These are phyloP conservation scores for Serendipita indica DNA, from an alignment of 768 basidiomycete species.

Conservation along the genomic window DNA sequence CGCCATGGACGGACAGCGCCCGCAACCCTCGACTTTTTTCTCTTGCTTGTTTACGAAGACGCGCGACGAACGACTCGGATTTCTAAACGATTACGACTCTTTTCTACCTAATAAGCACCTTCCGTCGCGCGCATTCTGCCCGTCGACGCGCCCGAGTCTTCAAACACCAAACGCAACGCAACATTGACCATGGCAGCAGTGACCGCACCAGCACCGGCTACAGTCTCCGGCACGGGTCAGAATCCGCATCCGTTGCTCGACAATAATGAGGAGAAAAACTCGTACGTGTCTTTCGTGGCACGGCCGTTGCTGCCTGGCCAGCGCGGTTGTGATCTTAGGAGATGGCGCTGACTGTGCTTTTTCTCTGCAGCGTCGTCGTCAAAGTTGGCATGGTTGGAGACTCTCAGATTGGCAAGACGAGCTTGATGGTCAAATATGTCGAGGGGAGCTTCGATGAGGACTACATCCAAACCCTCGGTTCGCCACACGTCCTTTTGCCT, in stretches of 20 bases:
- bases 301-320: slow-evolving; percentile 7
- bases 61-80: too few species aligned
- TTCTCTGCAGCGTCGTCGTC: slow-evolving; percentile 59
- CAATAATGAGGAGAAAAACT: slow-evolving; percentile 65
- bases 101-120: too few species aligned
- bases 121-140: too few species aligned
- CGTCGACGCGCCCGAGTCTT: too few species aligned
- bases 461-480: slow-evolving; percentile 98
- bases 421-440: slow-evolving; percentile 98
- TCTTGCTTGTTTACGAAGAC: too few species aligned
- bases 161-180: too few species aligned
- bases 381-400: slow-evolving; percentile 99
- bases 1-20: too few species aligned
- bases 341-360: neutral
- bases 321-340: slow-evolving; percentile 7
- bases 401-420: slow-evolving; percentile 98
- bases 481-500: slow-evolving; percentile 8
- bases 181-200: slow-evolving; percentile 11
- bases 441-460: slow-evolving; percentile 98
- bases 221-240: slow-evolving; percentile 31
- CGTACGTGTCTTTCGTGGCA: slow-evolving; percentile 23
- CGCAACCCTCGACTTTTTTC: too few species aligned
- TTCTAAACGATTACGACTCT: too few species aligned
- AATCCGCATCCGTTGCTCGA: slow-evolving; percentile 33
- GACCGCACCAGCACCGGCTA: slow-evolving; percentile 9